These are phyloP conservation scores for Jimgerdemannia flammicorona DNA, from an alignment of 192 early-diverging fungal genomes.

Conservation along the genomic window DNA sequence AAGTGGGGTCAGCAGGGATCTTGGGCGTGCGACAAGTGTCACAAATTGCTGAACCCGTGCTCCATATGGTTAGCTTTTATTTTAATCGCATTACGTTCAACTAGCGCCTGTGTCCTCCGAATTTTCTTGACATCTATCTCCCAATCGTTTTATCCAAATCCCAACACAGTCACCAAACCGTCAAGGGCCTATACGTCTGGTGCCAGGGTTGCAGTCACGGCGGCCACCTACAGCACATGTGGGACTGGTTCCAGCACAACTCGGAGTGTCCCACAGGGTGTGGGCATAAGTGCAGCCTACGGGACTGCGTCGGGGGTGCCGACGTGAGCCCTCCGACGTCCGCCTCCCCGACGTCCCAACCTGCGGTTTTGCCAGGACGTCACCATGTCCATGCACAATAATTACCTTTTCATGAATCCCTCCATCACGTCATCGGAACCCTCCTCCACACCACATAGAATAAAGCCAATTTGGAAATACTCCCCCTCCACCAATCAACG, in stretches of 20 bases:
- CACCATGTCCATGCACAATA: too few relatives aligned
- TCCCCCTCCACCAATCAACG: background rate
- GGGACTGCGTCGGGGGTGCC: background rate
- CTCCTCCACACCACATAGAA: background rate
- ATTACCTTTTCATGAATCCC: too few relatives aligned
- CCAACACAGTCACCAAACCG: constrained; percentile 64
- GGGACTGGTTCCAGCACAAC: constrained; percentile 62
- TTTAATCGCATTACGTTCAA: too few relatives aligned
- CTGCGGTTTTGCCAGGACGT: too few relatives aligned
- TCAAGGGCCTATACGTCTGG: constrained; percentile 72
- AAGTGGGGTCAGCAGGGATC: constrained; percentile 50
- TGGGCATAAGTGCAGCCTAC: constrained; percentile 52
- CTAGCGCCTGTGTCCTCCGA: background rate
- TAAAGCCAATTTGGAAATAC: background rate
- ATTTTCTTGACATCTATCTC: background rate
- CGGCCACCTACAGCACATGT: constrained; percentile 68
- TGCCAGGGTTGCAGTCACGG: constrained; percentile 81
- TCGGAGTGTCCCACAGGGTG: constrained; percentile 73
- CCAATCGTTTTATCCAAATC: background rate
- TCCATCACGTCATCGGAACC: too few relatives aligned
- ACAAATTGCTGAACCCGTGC: constrained; percentile 55
- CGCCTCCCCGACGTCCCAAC: too few relatives aligned
- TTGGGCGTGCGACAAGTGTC: constrained; percentile 72
- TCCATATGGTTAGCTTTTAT: constrained; percentile 55
- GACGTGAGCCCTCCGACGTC: background rate